Conservation (phyloP, 768 basidiomycete species). For the Auricularia sp. region DNA sequence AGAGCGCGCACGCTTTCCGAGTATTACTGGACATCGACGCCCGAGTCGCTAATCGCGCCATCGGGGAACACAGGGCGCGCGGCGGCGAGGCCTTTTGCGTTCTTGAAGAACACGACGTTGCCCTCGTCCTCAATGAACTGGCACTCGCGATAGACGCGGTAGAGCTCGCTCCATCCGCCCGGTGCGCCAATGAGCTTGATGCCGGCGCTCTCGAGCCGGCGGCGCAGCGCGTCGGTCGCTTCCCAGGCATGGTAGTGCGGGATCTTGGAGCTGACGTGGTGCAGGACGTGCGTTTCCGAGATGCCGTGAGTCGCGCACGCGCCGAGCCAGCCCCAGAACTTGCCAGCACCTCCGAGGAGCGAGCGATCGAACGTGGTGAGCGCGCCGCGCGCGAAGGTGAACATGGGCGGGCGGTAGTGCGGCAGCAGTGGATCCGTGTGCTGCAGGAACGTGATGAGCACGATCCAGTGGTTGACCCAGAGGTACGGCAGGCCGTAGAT, state of each 20-base stretch:
- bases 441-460: constrained; percentile 96
- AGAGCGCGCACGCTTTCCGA: no score
- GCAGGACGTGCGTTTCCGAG: constrained; percentile 86
- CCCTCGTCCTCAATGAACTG: constrained; percentile 8
- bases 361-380: constrained; percentile 83
- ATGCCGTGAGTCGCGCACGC: constrained; percentile 82
- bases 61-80: constrained; percentile 57
- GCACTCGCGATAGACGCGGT: constrained; percentile 7
- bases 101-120: constrained; percentile 6
- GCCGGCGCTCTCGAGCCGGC: constrained; percentile 51
- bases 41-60: constrained; percentile 50
- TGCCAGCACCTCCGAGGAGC: constrained; percentile 69
- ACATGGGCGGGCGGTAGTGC: constrained; percentile 82
- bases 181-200: constrained; percentile 59
- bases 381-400: constrained; percentile 91
- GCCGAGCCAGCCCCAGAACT: constrained; percentile 76
- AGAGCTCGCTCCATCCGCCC: constrained; percentile 63
- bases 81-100: constrained; percentile 39
- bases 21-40: constrained; percentile 40
- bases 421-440: constrained; percentile 96
- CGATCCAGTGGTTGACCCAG: constrained; percentile 92
- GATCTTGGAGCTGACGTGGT: constrained; percentile 92
- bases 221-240: constrained; percentile 75
- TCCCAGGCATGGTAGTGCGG: constrained; percentile 96
- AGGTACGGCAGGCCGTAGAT: constrained; percentile 85